Conservation (phyloP, 1,284 basidiomycete genomes). For the Pisolithus thermaeus region DNA sequence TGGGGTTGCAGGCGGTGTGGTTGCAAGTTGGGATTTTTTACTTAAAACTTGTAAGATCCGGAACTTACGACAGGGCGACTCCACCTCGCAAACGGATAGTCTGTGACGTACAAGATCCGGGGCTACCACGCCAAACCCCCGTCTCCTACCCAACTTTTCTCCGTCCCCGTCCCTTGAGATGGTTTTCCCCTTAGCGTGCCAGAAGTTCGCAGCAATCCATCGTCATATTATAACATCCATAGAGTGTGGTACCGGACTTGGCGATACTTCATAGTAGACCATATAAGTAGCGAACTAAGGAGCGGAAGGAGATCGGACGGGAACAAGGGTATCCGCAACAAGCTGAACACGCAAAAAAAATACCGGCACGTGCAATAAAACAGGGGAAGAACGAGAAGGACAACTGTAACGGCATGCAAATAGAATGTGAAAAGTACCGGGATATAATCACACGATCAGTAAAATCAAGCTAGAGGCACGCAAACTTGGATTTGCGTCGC, state of each 20-base stretch:
- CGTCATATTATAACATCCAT: constrained; percentile 26
- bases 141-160: too few species aligned
- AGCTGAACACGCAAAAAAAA: constrained; percentile 13
- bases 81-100: too few species aligned
- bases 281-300: constrained; percentile 28
- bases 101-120: too few species aligned
- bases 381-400: constrained; percentile 19
- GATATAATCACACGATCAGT: background rate
- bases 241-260: constrained; percentile 18
- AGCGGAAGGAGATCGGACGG: constrained; percentile 11
- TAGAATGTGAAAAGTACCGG: constrained; percentile 1
- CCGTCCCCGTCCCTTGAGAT: too few species aligned
- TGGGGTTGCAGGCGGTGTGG: too few species aligned
- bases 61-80: too few species aligned
- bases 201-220: background rate
- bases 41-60: too few species aligned
- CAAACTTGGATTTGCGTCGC: constrained; percentile 81
- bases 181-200: background rate
- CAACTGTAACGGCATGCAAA: constrained; percentile 4
- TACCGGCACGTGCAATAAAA: constrained; percentile 18
- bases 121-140: too few species aligned
- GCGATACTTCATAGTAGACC: constrained; percentile 28
- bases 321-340: constrained; percentile 29
- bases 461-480: constrained; percentile 50
- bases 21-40: too few species aligned